Percentiles rank a stretch among this genome's conserved stretches.
phyloP scores from a whole-genome alignment of 192 early-diverging fungal species.

The Umbelopsis isabellina region DNA sequence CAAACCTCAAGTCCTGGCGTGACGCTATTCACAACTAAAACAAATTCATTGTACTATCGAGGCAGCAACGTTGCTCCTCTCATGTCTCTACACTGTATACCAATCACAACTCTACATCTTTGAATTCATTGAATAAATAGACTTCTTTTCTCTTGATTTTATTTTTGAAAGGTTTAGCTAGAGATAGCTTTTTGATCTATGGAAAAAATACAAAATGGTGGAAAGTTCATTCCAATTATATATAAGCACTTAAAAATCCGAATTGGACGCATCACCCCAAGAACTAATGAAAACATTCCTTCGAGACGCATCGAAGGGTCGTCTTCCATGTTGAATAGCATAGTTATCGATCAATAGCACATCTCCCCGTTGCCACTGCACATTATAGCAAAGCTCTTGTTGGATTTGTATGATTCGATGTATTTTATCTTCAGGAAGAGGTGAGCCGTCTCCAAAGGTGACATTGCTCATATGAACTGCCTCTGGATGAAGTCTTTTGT shows the following conservation, averaged over 20 bases:
- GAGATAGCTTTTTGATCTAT: no score
- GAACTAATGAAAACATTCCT: constrained; percentile 20
- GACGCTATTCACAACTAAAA: constrained; percentile 36
- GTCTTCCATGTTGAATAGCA: constrained; percentile 5
- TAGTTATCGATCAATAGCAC: constrained; percentile 10
- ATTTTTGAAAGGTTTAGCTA: no score
- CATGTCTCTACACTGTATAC: no score
- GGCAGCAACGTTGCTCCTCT: no score
- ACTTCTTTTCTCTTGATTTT: no score
- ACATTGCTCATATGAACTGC: constrained; percentile 2
- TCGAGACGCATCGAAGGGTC: constrained; percentile 1
- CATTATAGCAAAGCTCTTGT: constrained; percentile 13
- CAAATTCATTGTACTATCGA: background rate
- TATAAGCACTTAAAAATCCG: background rate
- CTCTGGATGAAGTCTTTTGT: constrained; percentile 11
- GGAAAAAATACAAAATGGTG: no score
- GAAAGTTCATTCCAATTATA: background rate
- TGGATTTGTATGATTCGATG: constrained; percentile 8
- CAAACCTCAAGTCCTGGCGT: constrained; percentile 34
- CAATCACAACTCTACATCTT: no score
- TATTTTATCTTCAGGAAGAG: constrained; percentile 1
- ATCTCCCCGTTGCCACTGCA: constrained; percentile 10
- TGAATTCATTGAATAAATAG: no score
- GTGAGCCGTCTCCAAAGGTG: constrained; percentile 6
- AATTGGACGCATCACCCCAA: background rate